Evolutionary conservation across 768 basidiomycete species (phyloP), one percentile per base, ranked within the genome.

Genomic region (Xanthoconium stramineum): DNA sequence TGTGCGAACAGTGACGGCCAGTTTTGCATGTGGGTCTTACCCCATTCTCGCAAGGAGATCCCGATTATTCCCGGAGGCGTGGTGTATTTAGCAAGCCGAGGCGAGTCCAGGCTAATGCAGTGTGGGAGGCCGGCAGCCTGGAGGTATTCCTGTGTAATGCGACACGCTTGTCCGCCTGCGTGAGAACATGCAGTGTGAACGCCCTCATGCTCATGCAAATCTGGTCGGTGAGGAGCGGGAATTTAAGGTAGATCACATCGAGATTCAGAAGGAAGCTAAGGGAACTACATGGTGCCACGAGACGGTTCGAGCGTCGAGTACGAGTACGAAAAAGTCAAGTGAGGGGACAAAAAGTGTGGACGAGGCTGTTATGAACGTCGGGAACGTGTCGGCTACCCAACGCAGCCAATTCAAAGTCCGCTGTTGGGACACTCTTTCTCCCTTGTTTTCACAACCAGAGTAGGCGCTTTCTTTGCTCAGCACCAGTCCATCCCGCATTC

Each of bases 351-450:
- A 6, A 8, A 45, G 44, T 15, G 44, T 45, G 24, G 24, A 24
- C 29, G 29, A 30, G 17, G 44, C 32, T 12, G 46, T 33, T n/a
- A 47, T 20, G n/a, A 19, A 13, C n/a, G 32, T 43, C 52, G 19
- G 59, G 52, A 72, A 67, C 71, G 71, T 70, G 71, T 69, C 57
- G 63, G 53, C 65, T 62, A 52, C 55, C 49, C 59, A 39, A 52
- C 46, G 55, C 50, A 65, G 60, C 49, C 6, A 62, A 61, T 71
- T 71, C 50, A 71, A 71, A 73, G 69, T 71, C 70, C 70, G 70
- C 67, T 44, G 54, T 62, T 63, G 56, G 53, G 50, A 53, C 58
- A 38, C 55, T 57, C 57, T 59, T 55, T 48, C 62, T 12, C 57
- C 64, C 65, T 69, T 66, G 52, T 69, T 70, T 70, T 71, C 58